phyloP scores from a whole-genome alignment of 2,329 filamentous ascomycete genomes.

The Gaeumannomyces sp. region DNA sequence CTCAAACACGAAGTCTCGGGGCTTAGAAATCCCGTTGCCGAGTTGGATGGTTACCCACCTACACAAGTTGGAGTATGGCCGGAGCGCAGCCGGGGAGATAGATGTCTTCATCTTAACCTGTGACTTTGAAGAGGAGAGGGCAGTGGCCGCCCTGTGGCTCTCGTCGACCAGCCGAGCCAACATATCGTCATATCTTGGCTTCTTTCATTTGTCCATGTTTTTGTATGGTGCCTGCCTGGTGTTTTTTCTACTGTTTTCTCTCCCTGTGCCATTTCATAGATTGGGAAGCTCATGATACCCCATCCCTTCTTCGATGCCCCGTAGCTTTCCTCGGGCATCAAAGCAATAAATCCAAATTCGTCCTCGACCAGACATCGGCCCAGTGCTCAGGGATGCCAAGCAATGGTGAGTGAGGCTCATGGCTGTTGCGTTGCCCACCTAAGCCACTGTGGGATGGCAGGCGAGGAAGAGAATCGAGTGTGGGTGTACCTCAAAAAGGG shows the following conservation, averaged over 20 bases:
- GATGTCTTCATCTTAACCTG: background rate
- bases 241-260: background rate
- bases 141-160: too few relatives aligned
- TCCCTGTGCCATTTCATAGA: constrained; percentile 5
- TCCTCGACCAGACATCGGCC: too few relatives aligned
- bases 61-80: too few relatives aligned
- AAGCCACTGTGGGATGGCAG: too few relatives aligned
- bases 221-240: background rate
- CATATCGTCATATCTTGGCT: background rate
- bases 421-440: too few relatives aligned
- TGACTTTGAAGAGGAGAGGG: background rate
- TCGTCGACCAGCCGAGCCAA: background rate
- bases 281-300: constrained; percentile 18
- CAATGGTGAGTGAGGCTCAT: too few relatives aligned
- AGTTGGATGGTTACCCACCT: background rate
- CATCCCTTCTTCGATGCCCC: background rate
- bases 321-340: background rate
- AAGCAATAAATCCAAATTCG: background rate
- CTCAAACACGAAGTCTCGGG: background rate
- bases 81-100: too few relatives aligned
- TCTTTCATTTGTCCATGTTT: background rate
- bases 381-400: too few relatives aligned
- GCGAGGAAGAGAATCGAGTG: too few relatives aligned
- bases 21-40: background rate
- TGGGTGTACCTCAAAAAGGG: too few relatives aligned